Base-by-base conservation (phyloP, 768 basidiomycete species). In the Coprinellus micaceus region DNA sequence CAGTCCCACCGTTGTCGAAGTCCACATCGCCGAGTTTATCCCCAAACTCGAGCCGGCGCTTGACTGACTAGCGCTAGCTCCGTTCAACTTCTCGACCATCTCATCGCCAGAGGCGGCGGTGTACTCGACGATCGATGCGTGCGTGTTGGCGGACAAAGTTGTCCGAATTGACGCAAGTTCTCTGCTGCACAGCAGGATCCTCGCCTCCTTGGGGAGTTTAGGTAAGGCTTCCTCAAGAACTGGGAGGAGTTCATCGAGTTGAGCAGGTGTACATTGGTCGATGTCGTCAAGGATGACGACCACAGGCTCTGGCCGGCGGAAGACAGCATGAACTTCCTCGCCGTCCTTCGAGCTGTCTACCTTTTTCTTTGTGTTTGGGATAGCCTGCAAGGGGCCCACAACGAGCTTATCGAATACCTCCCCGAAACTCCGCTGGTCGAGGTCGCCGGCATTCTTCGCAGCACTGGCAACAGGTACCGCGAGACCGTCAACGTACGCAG, bases 201-300 rank as follows among this genome's bases (percentile, higher is more conserved):
- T 22, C 19, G 26, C 47, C 25, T 50, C 29, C n/a, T 44, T 56
- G 2, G 55, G 49, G 21, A 56, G n/a, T 17, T 43, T 43, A 17
- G 24, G 19, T 3, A 51, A 1, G 17, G 7, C 26, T 12, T 50
- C 49, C 4, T 28, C 49, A 3, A 51, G 40, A 15, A 46, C 40
- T 21, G 24, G 15, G 12, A 56, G 22, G 36, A 56, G 39, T 26
- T 43, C 28, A 4, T 46, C 39, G 7, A 56, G 48, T 7, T 56
- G 48, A 2, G 36, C 2, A 13, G 47, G 36, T 7, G 55, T 22
- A 24, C 29, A 51, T 39, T 41, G 47, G 21, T 56, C 55, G 39
- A 56, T 3, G 21, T 51, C 48, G 55, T 56, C 55, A 37, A 56
- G 19, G 37, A 56, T 36, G 48, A 56, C 43, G 15, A 56, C 19